These are phyloP conservation scores for Metschnikowia gelsemii DNA, from an alignment of 805 yeast genomes.

Conservation along the genomic window DNA sequence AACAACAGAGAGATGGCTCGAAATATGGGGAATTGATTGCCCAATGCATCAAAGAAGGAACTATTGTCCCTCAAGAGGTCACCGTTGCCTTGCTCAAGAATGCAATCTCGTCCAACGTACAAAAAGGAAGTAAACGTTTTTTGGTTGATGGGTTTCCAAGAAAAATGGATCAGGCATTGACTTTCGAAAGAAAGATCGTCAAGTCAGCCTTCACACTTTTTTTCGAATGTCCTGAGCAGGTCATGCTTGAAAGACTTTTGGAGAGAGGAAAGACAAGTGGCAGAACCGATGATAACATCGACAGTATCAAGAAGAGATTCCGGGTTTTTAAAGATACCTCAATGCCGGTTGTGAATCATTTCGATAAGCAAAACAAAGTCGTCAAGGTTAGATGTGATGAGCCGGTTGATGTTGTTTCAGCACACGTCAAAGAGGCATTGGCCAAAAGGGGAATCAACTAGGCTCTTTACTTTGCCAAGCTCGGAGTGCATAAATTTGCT, in stretches of 20 bases:
- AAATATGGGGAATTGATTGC: constrained; percentile 84
- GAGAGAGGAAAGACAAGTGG: constrained; percentile 96
- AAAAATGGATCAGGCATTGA: constrained; percentile 95
- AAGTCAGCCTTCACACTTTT: constrained; percentile 69
- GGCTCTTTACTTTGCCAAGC: not conserved
- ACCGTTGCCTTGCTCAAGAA: constrained; percentile 80
- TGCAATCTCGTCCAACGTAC: constrained; percentile 61
- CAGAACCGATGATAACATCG: constrained; percentile 88
- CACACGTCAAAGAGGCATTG: constrained; percentile 65
- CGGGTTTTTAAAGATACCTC: constrained; percentile 81
- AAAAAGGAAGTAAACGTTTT: constrained; percentile 59
- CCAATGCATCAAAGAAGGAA: constrained; percentile 79
- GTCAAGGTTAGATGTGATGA: constrained; percentile 77
- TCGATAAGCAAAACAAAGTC: constrained; percentile 69
- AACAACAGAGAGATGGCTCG: constrained; percentile 80
- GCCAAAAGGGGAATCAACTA: constrained; percentile 35
- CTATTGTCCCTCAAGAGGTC: constrained; percentile 90
- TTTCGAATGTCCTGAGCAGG: constrained; percentile 78
- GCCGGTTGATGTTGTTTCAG: constrained; percentile 75
- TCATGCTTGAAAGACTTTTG: constrained; percentile 80
- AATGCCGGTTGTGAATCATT: constrained; percentile 91
- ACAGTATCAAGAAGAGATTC: constrained; percentile 87
- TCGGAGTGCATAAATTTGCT: too few relatives aligned
- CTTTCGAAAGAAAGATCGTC: constrained; percentile 80
- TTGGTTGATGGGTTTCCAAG: constrained; percentile 96